These are phyloP conservation scores for Fusarium protoensiforme DNA, from an alignment of 2,329 filamentous ascomycete genomes.

Conservation along the genomic window DNA sequence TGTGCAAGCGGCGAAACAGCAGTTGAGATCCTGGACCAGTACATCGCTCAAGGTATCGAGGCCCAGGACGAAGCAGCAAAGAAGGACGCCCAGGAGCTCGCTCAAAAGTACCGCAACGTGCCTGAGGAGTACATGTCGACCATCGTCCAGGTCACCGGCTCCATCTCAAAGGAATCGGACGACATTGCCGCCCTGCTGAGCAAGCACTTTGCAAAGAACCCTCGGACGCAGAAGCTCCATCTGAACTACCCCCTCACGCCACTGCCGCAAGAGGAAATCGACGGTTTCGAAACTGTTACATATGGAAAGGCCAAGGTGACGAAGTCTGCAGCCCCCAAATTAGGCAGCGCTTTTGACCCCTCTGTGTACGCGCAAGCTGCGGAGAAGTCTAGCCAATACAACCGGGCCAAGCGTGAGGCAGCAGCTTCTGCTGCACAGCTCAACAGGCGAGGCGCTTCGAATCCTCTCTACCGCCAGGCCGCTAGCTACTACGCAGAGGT, in stretches of 20 bases:
- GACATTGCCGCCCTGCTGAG: constrained; percentile 57
- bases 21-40: constrained; percentile 56
- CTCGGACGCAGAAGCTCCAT: constrained; percentile 50
- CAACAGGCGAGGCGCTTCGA: constrained; percentile 67
- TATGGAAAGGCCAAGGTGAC: constrained; percentile 23
- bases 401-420: constrained; percentile 48
- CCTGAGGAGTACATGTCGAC: constrained; percentile 56
- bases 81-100: constrained; percentile 47
- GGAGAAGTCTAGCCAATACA: constrained; percentile 42
- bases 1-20: constrained; percentile 54
- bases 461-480: constrained; percentile 78
- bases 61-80: constrained; percentile 45
- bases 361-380: constrained; percentile 44
- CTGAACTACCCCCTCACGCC: constrained; percentile 54
- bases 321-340: background rate
- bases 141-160: constrained; percentile 54
- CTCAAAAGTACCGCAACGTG: constrained; percentile 53
- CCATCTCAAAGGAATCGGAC: constrained; percentile 48
- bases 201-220: constrained; percentile 55
- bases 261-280: constrained; percentile 47
- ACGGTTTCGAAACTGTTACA: constrained; percentile 36
- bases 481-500: constrained; percentile 81
- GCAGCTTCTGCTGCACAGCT: constrained; percentile 53
- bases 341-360: constrained; percentile 4
- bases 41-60: constrained; percentile 52